Conservation (phyloP, 495 filamentous ascomycete species). For the Annulohypoxylon bovei region DNA sequence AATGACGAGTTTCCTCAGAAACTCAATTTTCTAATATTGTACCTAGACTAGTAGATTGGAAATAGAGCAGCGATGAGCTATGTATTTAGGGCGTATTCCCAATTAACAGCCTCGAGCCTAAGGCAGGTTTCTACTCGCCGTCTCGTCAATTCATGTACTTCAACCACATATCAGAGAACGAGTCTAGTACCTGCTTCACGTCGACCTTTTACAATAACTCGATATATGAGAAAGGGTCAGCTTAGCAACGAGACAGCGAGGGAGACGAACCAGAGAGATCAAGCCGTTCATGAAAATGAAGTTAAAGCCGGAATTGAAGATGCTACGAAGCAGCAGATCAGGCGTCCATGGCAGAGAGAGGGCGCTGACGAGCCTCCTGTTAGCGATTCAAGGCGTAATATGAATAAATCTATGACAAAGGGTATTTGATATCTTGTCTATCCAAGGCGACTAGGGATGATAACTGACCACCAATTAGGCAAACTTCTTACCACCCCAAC, state of each 20-base stretch:
- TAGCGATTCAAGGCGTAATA: conserved; percentile 46
- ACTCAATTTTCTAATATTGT: not conserved
- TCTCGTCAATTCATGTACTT: conserved; percentile 5
- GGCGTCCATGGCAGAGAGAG: conserved; percentile 75
- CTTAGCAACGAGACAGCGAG: conserved; percentile 47
- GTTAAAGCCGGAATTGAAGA: conserved; percentile 47
- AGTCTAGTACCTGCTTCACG: not conserved
- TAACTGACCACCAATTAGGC: conserved; percentile 57
- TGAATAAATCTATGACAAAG: conserved; percentile 68
- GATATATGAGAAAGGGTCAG: conserved; percentile 3
- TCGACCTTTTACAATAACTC: conserved; percentile 26
- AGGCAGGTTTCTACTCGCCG: conserved; percentile 26
- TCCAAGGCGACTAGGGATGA: not conserved
- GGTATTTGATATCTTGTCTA: conserved; percentile 57
- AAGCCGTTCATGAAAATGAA: conserved; percentile 52
- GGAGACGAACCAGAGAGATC: conserved; percentile 49
- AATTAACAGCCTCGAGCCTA: conserved; percentile 36
- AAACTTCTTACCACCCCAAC: conserved; percentile 93
- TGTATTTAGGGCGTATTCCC: conserved; percentile 43
- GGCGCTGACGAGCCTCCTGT: conserved; percentile 68
- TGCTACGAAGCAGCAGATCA: conserved; percentile 45
- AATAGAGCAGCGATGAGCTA: conserved; percentile 47
- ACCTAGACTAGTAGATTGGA: not conserved
- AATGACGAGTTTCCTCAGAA: not conserved
- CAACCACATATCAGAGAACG: not conserved